These are phyloP conservation scores for Pichia kluyveri DNA, from an alignment of 805 yeast genomes.

Conservation along the genomic window DNA sequence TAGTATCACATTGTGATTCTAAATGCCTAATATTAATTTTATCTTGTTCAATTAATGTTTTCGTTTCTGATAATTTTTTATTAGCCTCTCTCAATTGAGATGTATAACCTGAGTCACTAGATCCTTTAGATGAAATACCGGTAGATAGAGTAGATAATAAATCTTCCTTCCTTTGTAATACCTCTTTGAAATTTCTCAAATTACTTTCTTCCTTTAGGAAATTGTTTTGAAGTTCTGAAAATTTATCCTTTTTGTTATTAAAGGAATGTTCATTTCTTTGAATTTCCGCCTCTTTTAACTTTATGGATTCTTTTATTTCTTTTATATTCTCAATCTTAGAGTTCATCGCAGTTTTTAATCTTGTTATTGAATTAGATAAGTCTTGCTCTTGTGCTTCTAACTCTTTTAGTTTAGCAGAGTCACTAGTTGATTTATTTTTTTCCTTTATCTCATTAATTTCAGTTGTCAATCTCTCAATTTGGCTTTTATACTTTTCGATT, in stretches of 20 bases:
- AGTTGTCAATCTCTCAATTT: slow-evolving; percentile 35
- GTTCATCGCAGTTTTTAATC: slow-evolving; percentile 56
- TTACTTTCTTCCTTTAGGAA: slow-evolving; percentile 34
- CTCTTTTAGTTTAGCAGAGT: slow-evolving; percentile 51
- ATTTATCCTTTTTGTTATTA: slow-evolving; percentile 5
- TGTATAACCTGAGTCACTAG: slow-evolving; percentile 66
- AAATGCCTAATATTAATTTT: slow-evolving; percentile 52
- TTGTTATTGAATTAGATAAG: slow-evolving; percentile 53
- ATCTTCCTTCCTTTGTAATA: slow-evolving; percentile 59
- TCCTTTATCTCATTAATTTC: slow-evolving; percentile 50
- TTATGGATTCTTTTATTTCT: slow-evolving; percentile 38
- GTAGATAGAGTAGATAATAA: slow-evolving; percentile 73
- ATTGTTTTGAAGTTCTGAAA: slow-evolving; percentile 31
- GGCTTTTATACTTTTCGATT: slow-evolving; percentile 32
- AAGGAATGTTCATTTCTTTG: slow-evolving; percentile 23
- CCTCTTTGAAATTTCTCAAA: slow-evolving; percentile 37
- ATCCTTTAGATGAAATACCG: slow-evolving; percentile 81
- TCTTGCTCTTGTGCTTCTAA: slow-evolving; percentile 51
- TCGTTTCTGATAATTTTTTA: slow-evolving; percentile 41
- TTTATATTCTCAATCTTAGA: slow-evolving; percentile 46
- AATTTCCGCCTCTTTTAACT: slow-evolving; percentile 27
- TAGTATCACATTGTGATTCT: slow-evolving; percentile 33
- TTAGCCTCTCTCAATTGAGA: slow-evolving; percentile 62
- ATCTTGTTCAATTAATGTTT: slow-evolving; percentile 49
- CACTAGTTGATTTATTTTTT: slow-evolving; percentile 39